phyloP scores from a whole-genome alignment of 768 basidiomycete species.

The Filobasidium floriforme region DNA sequence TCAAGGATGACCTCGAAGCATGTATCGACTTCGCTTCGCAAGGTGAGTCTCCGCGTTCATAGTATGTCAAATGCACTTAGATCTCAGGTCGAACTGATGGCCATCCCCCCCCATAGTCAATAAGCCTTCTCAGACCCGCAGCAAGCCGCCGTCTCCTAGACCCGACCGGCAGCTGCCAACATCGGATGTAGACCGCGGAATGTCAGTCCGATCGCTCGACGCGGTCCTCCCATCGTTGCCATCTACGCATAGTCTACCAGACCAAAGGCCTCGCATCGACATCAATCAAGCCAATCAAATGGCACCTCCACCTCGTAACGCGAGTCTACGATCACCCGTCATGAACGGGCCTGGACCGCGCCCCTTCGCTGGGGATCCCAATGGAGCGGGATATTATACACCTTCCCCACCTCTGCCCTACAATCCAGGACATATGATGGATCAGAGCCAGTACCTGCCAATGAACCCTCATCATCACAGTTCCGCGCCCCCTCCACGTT shows the following conservation, averaged over 20 bases:
- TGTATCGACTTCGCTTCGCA: slow-evolving; percentile 73
- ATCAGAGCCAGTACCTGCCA: slow-evolving; percentile 7
- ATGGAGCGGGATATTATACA: neutral
- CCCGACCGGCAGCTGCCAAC: neutral
- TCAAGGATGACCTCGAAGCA: slow-evolving; percentile 66
- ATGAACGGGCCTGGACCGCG: slow-evolving; percentile 14
- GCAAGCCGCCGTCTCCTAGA: slow-evolving; percentile 12
- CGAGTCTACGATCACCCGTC: slow-evolving; percentile 27
- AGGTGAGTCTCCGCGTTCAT: slow-evolving; percentile 51
- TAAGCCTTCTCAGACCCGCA: neutral
- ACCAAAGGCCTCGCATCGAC: neutral
- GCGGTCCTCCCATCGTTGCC: neutral
- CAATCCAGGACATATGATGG: neutral
- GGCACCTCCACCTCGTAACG: slow-evolving; percentile 14
- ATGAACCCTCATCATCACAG: slow-evolving; percentile 9
- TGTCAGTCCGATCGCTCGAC: neutral
- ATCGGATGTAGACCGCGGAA: neutral
- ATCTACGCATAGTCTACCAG: neutral
- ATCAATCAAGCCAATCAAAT: neutral
- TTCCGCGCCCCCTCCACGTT: slow-evolving; percentile 14
- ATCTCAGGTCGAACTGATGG: neutral
- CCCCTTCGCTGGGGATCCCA: neutral
- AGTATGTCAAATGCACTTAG: neutral
- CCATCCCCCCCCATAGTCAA: neutral
- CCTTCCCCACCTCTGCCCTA: slow-evolving; percentile 28